phyloP scores from a whole-genome alignment of 345 rosid species.

The Populus ilicifolia region DNA sequence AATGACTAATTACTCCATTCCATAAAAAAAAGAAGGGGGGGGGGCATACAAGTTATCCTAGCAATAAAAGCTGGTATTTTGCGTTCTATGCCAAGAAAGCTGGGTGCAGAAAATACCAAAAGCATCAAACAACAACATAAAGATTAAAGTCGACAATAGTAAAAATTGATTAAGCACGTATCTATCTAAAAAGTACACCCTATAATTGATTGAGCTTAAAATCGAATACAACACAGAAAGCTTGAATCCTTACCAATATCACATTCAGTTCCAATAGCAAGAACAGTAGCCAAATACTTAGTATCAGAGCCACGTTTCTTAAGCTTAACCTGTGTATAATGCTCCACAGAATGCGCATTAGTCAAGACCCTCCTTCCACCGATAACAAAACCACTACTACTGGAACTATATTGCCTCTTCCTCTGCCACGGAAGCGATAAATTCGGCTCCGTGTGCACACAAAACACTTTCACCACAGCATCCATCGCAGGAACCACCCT shows the following conservation, averaged over 20 bases:
- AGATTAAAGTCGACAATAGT: background rate
- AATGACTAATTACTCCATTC: background rate
- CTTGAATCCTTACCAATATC: conserved; percentile 59
- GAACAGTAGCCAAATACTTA: conserved; percentile 83
- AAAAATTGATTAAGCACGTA: background rate
- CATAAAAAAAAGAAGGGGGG: background rate
- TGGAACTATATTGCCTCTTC: conserved; percentile 87
- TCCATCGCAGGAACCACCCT: conserved; percentile 87
- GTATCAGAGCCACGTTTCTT: conserved; percentile 95
- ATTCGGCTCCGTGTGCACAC: conserved; percentile 93
- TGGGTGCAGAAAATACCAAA: background rate
- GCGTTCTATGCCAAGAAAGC: background rate
- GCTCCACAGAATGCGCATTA: conserved; percentile 94
- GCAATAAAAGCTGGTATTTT: background rate
- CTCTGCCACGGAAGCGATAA: conserved; percentile 94
- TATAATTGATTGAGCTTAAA: too few relatives aligned
- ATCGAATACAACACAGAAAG: background rate
- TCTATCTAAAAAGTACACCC: background rate
- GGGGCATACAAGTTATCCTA: background rate
- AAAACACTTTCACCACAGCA: conserved; percentile 88
- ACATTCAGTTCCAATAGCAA: conserved; percentile 91
- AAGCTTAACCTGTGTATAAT: conserved; percentile 87
- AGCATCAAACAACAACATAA: background rate
- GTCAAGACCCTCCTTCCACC: conserved; percentile 81
- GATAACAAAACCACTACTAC: conserved; percentile 79